Evolutionary conservation across 2,329 filamentous ascomycete species (phyloP), one percentile per base, ranked within the genome.

Genomic region (Scedosporium dehoogii): DNA sequence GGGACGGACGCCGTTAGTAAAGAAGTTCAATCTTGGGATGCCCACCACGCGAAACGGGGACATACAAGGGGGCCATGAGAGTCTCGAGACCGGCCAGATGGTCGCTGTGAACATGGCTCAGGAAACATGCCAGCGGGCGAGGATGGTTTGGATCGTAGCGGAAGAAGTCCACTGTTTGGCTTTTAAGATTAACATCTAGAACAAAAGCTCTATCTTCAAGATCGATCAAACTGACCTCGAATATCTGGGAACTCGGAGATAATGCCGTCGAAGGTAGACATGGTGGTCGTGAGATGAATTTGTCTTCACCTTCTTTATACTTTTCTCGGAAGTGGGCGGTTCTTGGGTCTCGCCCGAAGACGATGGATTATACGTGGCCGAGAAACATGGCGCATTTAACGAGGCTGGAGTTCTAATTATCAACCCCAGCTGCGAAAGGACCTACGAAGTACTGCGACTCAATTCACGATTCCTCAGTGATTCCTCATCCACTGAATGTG

Each of bases 31-130:
- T 25, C 29, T 38, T 38, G 33, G 14, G 33, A 12, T 38, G 14
- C n/a, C n/a, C n/a, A n/a, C n/a, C n/a, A n/a, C 33, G 33, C 10
- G 33, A 38, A 12, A 38, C 9, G 33, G 33, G 33, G 25, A 62
- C 76, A 51, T 72, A 85, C 81, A 96, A 96, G 0, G 91, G 89
- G 29, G 89, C 85, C 56, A 85, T 83, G 61, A 92, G 80, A 12
- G 81, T 84, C 68, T 96, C 91, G 1, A 97, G 80, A 0, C 93
- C 92, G 42, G 82, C 81, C 1, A 97, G 81, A 73, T 97, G 93
- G 69, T 97, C 92, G 66, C 89, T 96, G 71, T 97, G 93, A 2
- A 96, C 86, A 81, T 97, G 93, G 73, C 90, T 96, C 27, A 97
- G 79, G 70, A 97, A 96, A 72, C 89, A 94, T 16, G 90, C 92